Evolutionary conservation across 129 eudicot species (phyloP).

Genomic region (Artemisia annua): DNA sequence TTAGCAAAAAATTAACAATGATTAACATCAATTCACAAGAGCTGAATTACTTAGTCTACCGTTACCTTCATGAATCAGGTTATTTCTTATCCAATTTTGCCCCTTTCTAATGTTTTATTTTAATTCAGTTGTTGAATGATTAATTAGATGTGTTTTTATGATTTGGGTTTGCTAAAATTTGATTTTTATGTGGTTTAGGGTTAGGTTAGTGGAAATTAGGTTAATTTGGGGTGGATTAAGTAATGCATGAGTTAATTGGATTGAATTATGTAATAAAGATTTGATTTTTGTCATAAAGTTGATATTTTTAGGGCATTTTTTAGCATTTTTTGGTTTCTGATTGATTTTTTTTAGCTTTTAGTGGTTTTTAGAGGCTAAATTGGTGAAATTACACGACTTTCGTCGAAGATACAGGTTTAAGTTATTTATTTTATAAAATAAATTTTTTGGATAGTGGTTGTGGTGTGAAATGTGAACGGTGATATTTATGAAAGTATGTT

Average conservation of each 20-base stretch:
- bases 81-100: neutral
- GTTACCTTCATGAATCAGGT: constrained; percentile 97
- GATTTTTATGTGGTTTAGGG: neutral
- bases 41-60: constrained; percentile 77
- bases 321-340: too few species aligned
- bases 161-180: neutral
- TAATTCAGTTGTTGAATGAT: neutral
- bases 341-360: too few species aligned
- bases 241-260: too few species aligned
- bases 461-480: neutral
- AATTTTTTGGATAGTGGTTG: too few species aligned
- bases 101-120: neutral
- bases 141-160: neutral
- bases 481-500: neutral
- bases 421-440: too few species aligned
- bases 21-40: constrained; percentile 48
- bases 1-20: constrained; percentile 15
- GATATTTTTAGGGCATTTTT: neutral
- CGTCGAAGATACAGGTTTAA: neutral
- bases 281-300: neutral
- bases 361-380: neutral
- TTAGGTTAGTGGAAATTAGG: neutral
- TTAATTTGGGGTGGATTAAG: too few species aligned
- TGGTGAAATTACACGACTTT: neutral
- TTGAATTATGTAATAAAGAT: neutral